phyloP scores from a whole-genome alignment of 306 rosid genomes.

The Dalbergia cochinchinensis region DNA sequence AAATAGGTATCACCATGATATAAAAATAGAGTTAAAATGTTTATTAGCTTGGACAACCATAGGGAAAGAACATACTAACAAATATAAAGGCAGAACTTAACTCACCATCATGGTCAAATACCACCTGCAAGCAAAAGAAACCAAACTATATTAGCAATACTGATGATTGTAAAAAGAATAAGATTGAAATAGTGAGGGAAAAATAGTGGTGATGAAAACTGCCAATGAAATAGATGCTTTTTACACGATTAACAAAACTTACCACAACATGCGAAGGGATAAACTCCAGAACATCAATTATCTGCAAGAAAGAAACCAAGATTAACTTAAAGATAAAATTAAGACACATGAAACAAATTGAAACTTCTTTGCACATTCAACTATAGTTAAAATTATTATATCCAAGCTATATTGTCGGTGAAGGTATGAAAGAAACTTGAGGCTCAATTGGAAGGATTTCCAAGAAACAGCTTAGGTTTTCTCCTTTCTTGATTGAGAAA shows the following conservation, averaged over 20 bases:
- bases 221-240: constrained; percentile 29
- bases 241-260: constrained; percentile 48
- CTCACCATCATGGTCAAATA: constrained; percentile 99
- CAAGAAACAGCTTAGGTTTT: neutral
- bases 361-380: constrained; percentile 12
- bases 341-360: constrained; percentile 15
- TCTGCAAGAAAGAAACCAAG: constrained; percentile 61
- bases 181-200: neutral
- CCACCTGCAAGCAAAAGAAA: constrained; percentile 79
- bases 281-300: constrained; percentile 90
- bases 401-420: constrained; percentile 8
- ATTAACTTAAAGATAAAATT: constrained; percentile 33
- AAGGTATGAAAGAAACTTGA: neutral
- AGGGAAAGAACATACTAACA: constrained; percentile 45
- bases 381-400: constrained; percentile 5
- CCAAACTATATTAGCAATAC: constrained; percentile 39
- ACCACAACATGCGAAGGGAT: constrained; percentile 97
- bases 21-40: constrained; percentile 12
- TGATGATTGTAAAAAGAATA: constrained; percentile 20
- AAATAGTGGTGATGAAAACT: neutral
- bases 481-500: constrained; percentile 18
- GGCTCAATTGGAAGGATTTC: constrained; percentile 6
- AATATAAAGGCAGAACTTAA: constrained; percentile 39
- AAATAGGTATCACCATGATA: constrained; percentile 14
- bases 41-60: constrained; percentile 22